Evolutionary conservation across 2,329 filamentous ascomycete genomes (phyloP), one percentile per base, ranked within the genome.

Genomic region (Colletotrichum sp.): DNA sequence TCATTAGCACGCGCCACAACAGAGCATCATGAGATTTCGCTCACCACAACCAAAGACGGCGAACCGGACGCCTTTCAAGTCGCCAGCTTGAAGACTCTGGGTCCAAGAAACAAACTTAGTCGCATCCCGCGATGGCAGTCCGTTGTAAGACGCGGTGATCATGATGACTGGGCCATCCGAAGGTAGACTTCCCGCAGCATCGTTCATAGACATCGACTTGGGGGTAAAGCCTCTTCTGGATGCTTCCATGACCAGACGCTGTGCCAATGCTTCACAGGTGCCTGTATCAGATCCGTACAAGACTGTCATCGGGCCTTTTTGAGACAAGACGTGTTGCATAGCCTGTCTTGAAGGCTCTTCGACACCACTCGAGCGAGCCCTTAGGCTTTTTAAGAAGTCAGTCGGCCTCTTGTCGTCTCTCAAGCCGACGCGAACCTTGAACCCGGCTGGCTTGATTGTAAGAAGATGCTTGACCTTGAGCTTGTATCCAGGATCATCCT

Each of bases 211-310:
- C 57, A n/a, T 88, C 86, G 12, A 85, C 3, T 82, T 81, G 1
- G 90, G 89, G 5, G 81, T 82, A 80, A 90, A 94, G 0, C 93
- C 92, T 78, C 89, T 89, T 4, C 82, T 82, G 7, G 85, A 79
- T 1, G 92, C 92, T 78, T 90, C 88, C 10, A 87, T 86, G 2
- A 90, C 91, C 4, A 95, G 82, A 12, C 88, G 86, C 68, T 92
- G 89, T 0, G 93, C 92, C 59, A 94, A 87, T 1, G 90, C 87
- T 81, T 94, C 91, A 81, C 93, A 95, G 1, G 93, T 95, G 1
- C 93, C 93, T 0, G 90, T 90, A 79, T 94, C 93, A 24, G 91
- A 92, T 3, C 93, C 93, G 79, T 93, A 95, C 24, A 92, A 87
- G 39, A 95, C 89, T 18, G 88, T 89, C 79, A 95, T 82, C 1